A percentile compares a stretch with the other conserved stretches of the same genome.
These are phyloP conservation scores for Aegilops speltoides DNA, from an alignment of 176 grass and related monocot genomes.

Conservation along the genomic window DNA sequence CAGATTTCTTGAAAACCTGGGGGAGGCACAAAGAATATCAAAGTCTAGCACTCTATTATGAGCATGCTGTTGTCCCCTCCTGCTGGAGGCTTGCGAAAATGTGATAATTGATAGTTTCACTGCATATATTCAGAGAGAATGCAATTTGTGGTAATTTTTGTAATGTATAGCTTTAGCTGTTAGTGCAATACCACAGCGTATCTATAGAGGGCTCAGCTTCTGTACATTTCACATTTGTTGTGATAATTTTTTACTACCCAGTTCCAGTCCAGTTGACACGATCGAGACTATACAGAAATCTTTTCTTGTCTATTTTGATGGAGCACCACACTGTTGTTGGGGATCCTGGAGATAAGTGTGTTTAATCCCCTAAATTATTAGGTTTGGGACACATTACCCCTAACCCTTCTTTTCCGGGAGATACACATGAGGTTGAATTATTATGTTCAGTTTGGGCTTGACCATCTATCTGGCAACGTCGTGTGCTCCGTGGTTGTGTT, in stretches of 20 bases:
- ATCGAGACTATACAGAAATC: neutral
- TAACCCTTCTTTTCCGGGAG: neutral
- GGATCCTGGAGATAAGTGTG: neutral
- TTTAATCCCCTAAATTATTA: neutral
- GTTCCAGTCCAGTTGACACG: neutral
- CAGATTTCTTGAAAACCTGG: conserved; percentile 92
- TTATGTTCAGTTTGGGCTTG: no score
- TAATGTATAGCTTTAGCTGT: conserved; percentile 36
- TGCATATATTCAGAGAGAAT: conserved; percentile 16
- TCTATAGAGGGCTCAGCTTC: neutral
- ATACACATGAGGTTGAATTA: no score
- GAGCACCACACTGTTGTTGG: neutral
- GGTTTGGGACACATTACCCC: neutral
- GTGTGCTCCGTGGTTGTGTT: no score
- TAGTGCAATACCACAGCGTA: neutral
- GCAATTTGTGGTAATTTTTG: conserved; percentile 7
- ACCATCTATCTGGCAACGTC: no score
- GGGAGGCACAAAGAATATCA: conserved; percentile 84
- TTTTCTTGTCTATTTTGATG: neutral
- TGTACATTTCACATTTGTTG: conserved; percentile 12
- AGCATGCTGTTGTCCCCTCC: neutral
- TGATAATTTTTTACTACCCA: neutral
- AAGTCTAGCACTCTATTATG: conserved; percentile 66
- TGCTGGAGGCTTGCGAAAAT: conserved; percentile 9
- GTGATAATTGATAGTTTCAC: conserved; percentile 25